These are phyloP conservation scores for Tricholoma bakamatsutake DNA, from an alignment of 768 basidiomycete species.

Conservation along the genomic window DNA sequence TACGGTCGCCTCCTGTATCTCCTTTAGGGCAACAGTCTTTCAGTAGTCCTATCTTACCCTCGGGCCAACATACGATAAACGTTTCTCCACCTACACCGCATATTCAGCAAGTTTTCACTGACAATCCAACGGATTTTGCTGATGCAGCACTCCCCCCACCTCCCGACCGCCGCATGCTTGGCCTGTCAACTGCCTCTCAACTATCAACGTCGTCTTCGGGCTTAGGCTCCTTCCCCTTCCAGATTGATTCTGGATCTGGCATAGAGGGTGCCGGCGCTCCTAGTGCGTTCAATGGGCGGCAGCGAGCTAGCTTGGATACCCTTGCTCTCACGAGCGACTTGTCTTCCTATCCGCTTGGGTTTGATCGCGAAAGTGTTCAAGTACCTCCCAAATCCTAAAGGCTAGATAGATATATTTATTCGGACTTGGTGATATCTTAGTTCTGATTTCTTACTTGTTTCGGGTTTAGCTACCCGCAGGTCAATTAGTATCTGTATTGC, in stretches of 20 bases:
- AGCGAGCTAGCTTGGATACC: constrained; percentile 81
- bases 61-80: constrained; percentile 43
- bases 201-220: constrained; percentile 74
- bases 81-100: constrained; percentile 50
- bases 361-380: constrained; percentile 46
- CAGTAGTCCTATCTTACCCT: constrained; percentile 42
- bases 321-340: constrained; percentile 78
- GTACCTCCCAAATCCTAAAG: constrained; percentile 15
- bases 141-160: constrained; percentile 40
- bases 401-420: constrained; percentile 6
- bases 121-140: constrained; percentile 17
- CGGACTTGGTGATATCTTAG: not conserved
- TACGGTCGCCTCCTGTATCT: constrained; percentile 70
- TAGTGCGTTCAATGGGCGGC: constrained; percentile 38
- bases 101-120: constrained; percentile 39
- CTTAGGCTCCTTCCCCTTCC: constrained; percentile 83
- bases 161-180: constrained; percentile 56
- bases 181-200: constrained; percentile 72
- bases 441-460: not conserved
- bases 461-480: constrained; percentile 5
- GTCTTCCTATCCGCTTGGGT: constrained; percentile 77
- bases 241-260: constrained; percentile 60
- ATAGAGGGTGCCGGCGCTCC: constrained; percentile 28
- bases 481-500: constrained; percentile 16
- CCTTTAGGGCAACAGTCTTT: constrained; percentile 60